Percentiles rank a stretch among this genome's conserved stretches.
Conservation (phyloP, 192 early-diverging fungal species). For the Gamsiella multidivaricata region DNA sequence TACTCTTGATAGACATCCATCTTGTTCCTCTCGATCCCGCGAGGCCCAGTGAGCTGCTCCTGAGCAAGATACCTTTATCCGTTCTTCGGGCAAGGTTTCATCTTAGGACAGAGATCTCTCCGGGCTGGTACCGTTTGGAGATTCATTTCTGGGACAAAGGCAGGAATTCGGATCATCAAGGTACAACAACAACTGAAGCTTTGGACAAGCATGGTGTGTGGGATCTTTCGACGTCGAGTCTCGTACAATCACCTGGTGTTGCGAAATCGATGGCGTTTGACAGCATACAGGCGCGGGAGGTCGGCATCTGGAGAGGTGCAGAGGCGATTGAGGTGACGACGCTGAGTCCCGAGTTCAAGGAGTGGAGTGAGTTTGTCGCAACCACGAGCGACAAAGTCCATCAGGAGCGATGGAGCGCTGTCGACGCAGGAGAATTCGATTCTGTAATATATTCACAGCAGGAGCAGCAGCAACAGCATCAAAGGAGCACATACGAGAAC, state of each 20-base stretch:
- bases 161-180: neutral
- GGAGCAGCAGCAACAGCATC: neutral
- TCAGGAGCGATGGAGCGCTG: constrained; percentile 6
- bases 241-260: neutral
- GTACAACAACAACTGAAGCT: neutral
- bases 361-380: constrained; percentile 35
- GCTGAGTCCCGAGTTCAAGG: neutral
- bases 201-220: neutral
- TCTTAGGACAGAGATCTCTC: constrained; percentile 15
- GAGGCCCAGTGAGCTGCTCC: constrained; percentile 16
- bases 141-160: constrained; percentile 40
- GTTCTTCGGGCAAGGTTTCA: neutral
- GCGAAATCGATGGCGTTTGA: neutral
- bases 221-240: neutral
- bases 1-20: constrained; percentile 24
- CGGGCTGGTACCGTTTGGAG: constrained; percentile 35
- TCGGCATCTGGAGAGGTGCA: constrained; percentile 28
- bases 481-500: constrained; percentile 3
- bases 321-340: constrained; percentile 38
- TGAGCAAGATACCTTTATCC: constrained; percentile 12
- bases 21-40: constrained; percentile 29
- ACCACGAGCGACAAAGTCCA: constrained; percentile 8
- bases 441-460: neutral
- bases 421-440: neutral
- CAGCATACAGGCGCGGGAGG: neutral